phyloP scores from a whole-genome alignment of 208 protist species.

The Borovskyia barvae region DNA sequence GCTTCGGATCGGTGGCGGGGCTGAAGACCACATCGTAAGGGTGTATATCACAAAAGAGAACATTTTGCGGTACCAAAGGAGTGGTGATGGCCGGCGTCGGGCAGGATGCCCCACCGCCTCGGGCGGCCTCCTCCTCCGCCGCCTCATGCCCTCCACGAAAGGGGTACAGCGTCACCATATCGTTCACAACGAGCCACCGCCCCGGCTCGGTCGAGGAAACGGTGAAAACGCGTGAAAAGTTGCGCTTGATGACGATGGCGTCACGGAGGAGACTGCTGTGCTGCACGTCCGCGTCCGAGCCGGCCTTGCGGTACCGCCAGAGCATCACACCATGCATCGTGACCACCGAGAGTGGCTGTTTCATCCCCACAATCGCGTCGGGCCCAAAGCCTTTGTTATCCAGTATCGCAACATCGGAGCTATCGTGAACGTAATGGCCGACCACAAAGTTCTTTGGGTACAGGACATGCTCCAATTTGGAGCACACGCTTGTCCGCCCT shows the following conservation, averaged over 20 bases:
- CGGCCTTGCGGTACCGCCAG: conserved; percentile 55
- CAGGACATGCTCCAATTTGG: conserved; percentile 76
- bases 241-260: conserved; percentile 63
- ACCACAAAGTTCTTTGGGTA: conserved; percentile 77
- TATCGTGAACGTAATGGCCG: conserved; percentile 67
- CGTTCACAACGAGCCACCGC: conserved; percentile 75
- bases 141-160: conserved; percentile 29
- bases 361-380: conserved; percentile 43
- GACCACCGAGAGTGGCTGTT: conserved; percentile 61
- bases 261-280: conserved; percentile 18
- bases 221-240: conserved; percentile 68
- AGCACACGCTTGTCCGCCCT: conserved; percentile 81
- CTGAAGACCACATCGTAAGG: conserved; percentile 68
- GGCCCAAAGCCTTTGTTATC: conserved; percentile 64
- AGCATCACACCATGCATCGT: conserved; percentile 82
- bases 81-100: background rate
- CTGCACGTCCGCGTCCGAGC: conserved; percentile 18
- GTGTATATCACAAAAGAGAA: conserved; percentile 52
- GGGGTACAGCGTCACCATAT: conserved; percentile 77
- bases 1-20: conserved; percentile 49
- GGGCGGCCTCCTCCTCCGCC: background rate
- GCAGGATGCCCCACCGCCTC: background rate
- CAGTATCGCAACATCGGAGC: conserved; percentile 56
- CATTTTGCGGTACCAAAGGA: conserved; percentile 11
- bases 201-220: conserved; percentile 45